These are phyloP conservation scores for Penicillium maclennaniae DNA, from an alignment of 495 filamentous ascomycete species.

Conservation along the genomic window DNA sequence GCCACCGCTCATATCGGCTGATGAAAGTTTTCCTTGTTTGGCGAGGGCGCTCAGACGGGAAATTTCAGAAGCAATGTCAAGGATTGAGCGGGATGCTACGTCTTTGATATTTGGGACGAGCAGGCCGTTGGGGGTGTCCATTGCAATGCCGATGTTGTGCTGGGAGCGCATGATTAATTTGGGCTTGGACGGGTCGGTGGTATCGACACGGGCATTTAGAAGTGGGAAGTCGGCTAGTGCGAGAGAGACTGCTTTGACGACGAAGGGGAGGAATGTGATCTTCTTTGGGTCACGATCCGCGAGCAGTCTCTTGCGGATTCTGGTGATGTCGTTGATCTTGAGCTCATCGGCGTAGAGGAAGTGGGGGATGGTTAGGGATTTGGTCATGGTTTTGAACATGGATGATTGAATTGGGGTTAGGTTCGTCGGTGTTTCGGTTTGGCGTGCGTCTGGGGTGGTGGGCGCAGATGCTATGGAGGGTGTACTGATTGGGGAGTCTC, in stretches of 20 bases:
- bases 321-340: slow-evolving; percentile 66
- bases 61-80: slow-evolving; percentile 73
- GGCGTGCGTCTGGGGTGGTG: slow-evolving; percentile 31
- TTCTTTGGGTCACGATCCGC: slow-evolving; percentile 50
- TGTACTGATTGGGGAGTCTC: slow-evolving; percentile 17
- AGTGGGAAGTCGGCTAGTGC: slow-evolving; percentile 76
- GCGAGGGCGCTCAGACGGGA: slow-evolving; percentile 68
- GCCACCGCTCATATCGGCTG: slow-evolving; percentile 75
- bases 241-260: slow-evolving; percentile 90
- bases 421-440: slow-evolving; percentile 61
- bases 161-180: slow-evolving; percentile 69
- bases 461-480: slow-evolving; percentile 6
- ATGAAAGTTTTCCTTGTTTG: slow-evolving; percentile 65
- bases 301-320: slow-evolving; percentile 61
- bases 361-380: slow-evolving; percentile 83
- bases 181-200: slow-evolving; percentile 54
- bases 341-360: slow-evolving; percentile 90
- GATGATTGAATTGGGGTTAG: slow-evolving; percentile 77
- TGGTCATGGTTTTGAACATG: slow-evolving; percentile 99
- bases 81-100: slow-evolving; percentile 68
- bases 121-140: slow-evolving; percentile 88
- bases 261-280: slow-evolving; percentile 86
- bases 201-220: slow-evolving; percentile 81
- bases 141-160: slow-evolving; percentile 95
- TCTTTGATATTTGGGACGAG: slow-evolving; percentile 94